These are phyloP conservation scores for Fragilaria radians DNA, from an alignment of 108 stramenopile genomes.

Conservation along the genomic window DNA sequence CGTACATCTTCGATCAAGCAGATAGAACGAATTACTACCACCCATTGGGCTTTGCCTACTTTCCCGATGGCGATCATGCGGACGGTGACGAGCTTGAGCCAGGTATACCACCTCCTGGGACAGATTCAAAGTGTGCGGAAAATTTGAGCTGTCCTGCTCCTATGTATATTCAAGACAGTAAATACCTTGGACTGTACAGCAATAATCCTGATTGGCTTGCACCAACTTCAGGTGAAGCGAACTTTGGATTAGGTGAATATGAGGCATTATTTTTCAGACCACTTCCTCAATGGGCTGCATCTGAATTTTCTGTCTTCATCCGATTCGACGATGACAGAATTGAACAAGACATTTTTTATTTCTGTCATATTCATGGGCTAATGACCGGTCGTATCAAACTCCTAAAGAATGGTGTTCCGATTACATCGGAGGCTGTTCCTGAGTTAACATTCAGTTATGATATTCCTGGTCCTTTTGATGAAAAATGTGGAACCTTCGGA, in stretches of 20 bases:
- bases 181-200: constrained; percentile 39
- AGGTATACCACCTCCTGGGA: constrained; percentile 31
- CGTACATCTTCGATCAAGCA: constrained; percentile 67
- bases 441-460: constrained; percentile 52
- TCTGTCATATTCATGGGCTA: constrained; percentile 79
- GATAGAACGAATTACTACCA: constrained; percentile 61
- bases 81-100: constrained; percentile 82
- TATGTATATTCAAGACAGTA: constrained; percentile 63
- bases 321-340: constrained; percentile 8
- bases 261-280: constrained; percentile 80
- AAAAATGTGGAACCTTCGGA: constrained; percentile 65
- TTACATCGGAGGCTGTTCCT: constrained; percentile 21
- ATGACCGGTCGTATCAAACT: constrained; percentile 76
- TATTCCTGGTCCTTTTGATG: constrained; percentile 34
- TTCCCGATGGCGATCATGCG: constrained; percentile 80
- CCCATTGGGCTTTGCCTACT: constrained; percentile 88
- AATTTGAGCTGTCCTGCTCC: constrained; percentile 65
- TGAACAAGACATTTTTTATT: constrained; percentile 82
- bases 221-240: constrained; percentile 13
- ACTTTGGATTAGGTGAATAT: constrained; percentile 81
- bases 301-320: constrained; percentile 50
- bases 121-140: constrained; percentile 18
- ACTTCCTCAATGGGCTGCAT: constrained; percentile 54
- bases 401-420: constrained; percentile 36
- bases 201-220: constrained; percentile 24